Conservation (phyloP, 2,329 filamentous ascomycete genomes). For the Parastagonospora nodorum region DNA sequence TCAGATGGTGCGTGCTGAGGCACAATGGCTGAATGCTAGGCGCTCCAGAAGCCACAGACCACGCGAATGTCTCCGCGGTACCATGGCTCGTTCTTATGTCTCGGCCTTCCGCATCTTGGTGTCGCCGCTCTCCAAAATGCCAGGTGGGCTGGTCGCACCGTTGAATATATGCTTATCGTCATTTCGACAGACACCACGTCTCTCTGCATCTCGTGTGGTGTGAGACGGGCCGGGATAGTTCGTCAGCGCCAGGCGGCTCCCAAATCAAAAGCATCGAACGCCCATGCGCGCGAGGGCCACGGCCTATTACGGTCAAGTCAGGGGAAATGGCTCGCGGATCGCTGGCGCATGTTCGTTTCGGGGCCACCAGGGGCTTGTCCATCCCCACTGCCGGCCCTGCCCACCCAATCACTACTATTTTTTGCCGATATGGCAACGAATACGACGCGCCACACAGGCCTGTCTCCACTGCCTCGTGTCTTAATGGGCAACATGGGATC, state of each 20-base stretch:
- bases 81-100: not conserved
- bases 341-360: slow-evolving; percentile 26
- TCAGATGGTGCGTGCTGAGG: slow-evolving; percentile 15
- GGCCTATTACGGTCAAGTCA: slow-evolving; percentile 28
- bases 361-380: slow-evolving; percentile 18
- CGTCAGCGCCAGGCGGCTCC: slow-evolving; percentile 1
- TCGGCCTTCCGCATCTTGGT: not conserved
- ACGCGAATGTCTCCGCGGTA: not conserved
- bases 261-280: slow-evolving; percentile 7
- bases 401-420: slow-evolving; percentile 22
- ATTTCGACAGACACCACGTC: not conserved
- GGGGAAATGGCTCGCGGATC: slow-evolving; percentile 29
- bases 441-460: slow-evolving; percentile 23
- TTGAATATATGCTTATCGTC: not conserved
- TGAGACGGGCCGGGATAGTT: not conserved
- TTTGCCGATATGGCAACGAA: slow-evolving; percentile 10
- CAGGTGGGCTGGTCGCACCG: slow-evolving; percentile 3
- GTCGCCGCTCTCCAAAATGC: not conserved
- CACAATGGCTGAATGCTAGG: slow-evolving; percentile 14
- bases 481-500: slow-evolving; percentile 15
- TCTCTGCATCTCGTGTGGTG: slow-evolving; percentile 1
- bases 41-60: slow-evolving; percentile 4
- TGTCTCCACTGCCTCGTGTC: slow-evolving; percentile 30
- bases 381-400: slow-evolving; percentile 14
- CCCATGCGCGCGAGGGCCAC: slow-evolving; percentile 8